These are phyloP conservation scores for Lunasporangiospora selenospora DNA, from an alignment of 192 early-diverging fungal genomes.

Conservation along the genomic window DNA sequence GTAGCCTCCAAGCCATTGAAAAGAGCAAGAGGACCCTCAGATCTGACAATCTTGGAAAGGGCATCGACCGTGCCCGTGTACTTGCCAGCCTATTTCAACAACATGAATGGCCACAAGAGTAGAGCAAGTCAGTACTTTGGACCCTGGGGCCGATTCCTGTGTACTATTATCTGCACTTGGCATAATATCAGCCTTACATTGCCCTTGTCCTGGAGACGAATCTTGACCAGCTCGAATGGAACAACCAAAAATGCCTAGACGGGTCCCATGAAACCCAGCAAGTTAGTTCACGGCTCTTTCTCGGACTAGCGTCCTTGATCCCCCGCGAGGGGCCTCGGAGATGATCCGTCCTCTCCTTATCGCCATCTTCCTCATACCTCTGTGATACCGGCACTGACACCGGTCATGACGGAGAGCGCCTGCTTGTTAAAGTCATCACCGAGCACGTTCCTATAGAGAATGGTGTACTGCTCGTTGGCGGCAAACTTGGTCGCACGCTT, in stretches of 20 bases:
- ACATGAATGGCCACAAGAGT: too few relatives aligned
- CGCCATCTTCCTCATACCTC: constrained; percentile 52
- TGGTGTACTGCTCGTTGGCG: constrained; percentile 87
- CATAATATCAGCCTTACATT: constrained; percentile 77
- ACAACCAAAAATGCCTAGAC: constrained; percentile 86
- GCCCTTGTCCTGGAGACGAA: constrained; percentile 91
- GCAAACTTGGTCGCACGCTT: constrained; percentile 98
- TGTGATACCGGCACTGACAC: constrained; percentile 89
- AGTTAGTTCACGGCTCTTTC: too few relatives aligned
- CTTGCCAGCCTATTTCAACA: constrained; percentile 75
- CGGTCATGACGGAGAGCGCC: constrained; percentile 81
- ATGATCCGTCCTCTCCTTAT: constrained; percentile 2
- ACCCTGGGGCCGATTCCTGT: too few relatives aligned
- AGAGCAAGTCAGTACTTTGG: too few relatives aligned
- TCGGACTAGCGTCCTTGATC: too few relatives aligned
- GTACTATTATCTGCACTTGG: too few relatives aligned
- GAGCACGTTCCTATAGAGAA: constrained; percentile 73
- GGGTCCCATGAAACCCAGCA: too few relatives aligned
- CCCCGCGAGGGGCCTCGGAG: too few relatives aligned
- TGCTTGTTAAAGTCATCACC: constrained; percentile 78
- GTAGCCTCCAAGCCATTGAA: constrained; percentile 94
- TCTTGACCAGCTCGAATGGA: constrained; percentile 94
- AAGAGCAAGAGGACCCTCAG: constrained; percentile 84
- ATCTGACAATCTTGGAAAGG: constrained; percentile 77
- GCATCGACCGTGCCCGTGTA: constrained; percentile 86